Percentiles rank a stretch among this genome's conserved stretches.
Evolutionary conservation across 306 rosid genomes (phyloP).

Genomic region (Vicia faba): DNA sequence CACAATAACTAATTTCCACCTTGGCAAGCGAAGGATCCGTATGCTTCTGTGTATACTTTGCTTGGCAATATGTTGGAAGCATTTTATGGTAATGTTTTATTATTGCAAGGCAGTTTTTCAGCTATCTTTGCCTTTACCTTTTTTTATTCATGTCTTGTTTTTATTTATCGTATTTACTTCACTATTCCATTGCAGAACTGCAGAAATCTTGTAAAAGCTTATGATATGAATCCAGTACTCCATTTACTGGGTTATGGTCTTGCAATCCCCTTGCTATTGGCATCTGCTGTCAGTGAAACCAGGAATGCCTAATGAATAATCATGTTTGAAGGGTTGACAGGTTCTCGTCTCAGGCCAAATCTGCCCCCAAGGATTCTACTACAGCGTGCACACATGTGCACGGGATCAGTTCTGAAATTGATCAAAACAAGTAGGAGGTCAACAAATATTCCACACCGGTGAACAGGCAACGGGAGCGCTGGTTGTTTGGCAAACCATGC

Average conservation of each 20-base stretch:
- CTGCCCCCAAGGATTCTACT: constrained; percentile 1
- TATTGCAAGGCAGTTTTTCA: background rate
- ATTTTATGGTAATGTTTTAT: constrained; percentile 68
- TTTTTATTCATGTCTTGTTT: constrained; percentile 11
- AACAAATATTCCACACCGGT: constrained; percentile 4
- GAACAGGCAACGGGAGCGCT: constrained; percentile 23
- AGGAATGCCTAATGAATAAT: constrained; percentile 40
- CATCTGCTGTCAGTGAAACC: constrained; percentile 54
- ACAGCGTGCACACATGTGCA: background rate
- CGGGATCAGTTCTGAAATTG: constrained; percentile 5
- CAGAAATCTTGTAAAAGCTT: constrained; percentile 77
- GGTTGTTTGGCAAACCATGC: constrained; percentile 13
- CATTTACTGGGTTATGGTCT: constrained; percentile 70
- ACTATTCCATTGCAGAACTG: constrained; percentile 62
- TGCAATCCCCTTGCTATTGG: constrained; percentile 69
- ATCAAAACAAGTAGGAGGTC: constrained; percentile 9
- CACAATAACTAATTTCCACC: constrained; percentile 34
- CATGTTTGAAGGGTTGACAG: constrained; percentile 22
- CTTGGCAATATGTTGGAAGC: constrained; percentile 76
- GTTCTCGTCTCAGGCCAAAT: background rate
- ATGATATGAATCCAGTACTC: constrained; percentile 82
- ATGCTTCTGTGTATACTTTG: constrained; percentile 58
- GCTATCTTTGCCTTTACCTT: constrained; percentile 5
- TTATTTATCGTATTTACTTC: constrained; percentile 31
- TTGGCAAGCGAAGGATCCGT: constrained; percentile 61